phyloP scores from a whole-genome alignment of 1,139 yeast genomes.

The Suhomyces wounanorum region DNA sequence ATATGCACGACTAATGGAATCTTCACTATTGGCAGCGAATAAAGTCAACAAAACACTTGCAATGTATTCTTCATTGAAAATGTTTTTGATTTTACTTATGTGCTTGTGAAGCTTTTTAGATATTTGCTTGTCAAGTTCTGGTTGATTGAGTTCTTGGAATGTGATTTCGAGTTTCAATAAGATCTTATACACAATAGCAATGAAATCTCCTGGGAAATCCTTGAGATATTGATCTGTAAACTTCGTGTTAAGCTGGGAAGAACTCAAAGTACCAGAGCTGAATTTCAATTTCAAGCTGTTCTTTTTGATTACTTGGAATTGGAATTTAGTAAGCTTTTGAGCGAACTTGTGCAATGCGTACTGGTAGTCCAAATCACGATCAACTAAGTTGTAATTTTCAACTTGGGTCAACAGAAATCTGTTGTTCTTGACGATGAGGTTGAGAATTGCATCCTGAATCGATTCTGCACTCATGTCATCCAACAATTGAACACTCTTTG shows the following conservation, averaged over 20 bases:
- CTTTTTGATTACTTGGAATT: constrained; percentile 41
- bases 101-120: constrained; percentile 33
- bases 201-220: constrained; percentile 36
- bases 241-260: constrained; percentile 24
- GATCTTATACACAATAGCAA: constrained; percentile 34
- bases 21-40: constrained; percentile 23
- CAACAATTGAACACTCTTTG: constrained; percentile 45
- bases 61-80: constrained; percentile 22
- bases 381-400: constrained; percentile 32
- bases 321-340: constrained; percentile 47
- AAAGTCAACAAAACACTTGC: constrained; percentile 47
- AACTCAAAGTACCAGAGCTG: constrained; percentile 39
- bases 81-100: constrained; percentile 13
- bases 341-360: constrained; percentile 34
- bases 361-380: constrained; percentile 48
- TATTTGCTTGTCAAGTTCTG: constrained; percentile 17
- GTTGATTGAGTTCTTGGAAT: constrained; percentile 28
- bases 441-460: constrained; percentile 34
- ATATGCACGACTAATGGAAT: constrained; percentile 4
- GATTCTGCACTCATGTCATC: constrained; percentile 22
- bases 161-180: constrained; percentile 33
- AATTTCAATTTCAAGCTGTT: constrained; percentile 47
- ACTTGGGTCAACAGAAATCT: constrained; percentile 22
- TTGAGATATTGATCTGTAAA: constrained; percentile 23
- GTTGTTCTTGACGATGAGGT: constrained; percentile 39